These are phyloP conservation scores for Quercus variabilis DNA, from an alignment of 306 rosid species.

Conservation along the genomic window DNA sequence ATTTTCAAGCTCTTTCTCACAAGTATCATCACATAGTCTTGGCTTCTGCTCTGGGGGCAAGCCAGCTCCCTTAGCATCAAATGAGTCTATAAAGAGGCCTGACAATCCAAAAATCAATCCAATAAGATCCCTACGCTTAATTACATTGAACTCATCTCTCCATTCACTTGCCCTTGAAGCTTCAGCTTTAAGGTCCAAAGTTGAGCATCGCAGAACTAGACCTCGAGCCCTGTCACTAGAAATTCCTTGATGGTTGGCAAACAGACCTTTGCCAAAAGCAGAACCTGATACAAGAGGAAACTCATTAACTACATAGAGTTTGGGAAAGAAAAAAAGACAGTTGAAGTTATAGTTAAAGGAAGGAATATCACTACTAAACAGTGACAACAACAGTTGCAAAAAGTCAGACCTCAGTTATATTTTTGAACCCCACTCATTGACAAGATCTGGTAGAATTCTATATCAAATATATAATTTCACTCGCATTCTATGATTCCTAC, in stretches of 20 bases:
- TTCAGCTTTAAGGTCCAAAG: constrained; percentile 23
- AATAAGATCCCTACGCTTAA: constrained; percentile 62
- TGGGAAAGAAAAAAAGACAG: not conserved
- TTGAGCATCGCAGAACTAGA: constrained; percentile 22
- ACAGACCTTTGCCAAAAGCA: constrained; percentile 26
- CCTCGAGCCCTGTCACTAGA: constrained; percentile 30
- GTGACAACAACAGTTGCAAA: not conserved
- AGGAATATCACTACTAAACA: not conserved
- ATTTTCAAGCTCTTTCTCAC: constrained; percentile 97
- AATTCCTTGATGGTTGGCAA: constrained; percentile 30
- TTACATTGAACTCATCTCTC: constrained; percentile 23
- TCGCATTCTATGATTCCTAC: not conserved
- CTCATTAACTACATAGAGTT: not conserved
- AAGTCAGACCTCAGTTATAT: not conserved
- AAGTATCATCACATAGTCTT: constrained; percentile 61
- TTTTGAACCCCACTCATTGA: not conserved
- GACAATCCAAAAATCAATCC: constrained; percentile 64
- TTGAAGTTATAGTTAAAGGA: not conserved
- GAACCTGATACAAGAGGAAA: constrained; percentile 38
- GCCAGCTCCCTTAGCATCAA: constrained; percentile 75
- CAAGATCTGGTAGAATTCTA: not conserved
- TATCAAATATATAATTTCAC: not conserved
- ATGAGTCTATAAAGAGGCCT: constrained; percentile 39
- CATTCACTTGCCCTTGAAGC: constrained; percentile 32
- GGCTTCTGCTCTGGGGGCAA: constrained; percentile 91